phyloP scores from a whole-genome alignment of 1,284 basidiomycete genomes.

The Fomitopsis palustris region DNA sequence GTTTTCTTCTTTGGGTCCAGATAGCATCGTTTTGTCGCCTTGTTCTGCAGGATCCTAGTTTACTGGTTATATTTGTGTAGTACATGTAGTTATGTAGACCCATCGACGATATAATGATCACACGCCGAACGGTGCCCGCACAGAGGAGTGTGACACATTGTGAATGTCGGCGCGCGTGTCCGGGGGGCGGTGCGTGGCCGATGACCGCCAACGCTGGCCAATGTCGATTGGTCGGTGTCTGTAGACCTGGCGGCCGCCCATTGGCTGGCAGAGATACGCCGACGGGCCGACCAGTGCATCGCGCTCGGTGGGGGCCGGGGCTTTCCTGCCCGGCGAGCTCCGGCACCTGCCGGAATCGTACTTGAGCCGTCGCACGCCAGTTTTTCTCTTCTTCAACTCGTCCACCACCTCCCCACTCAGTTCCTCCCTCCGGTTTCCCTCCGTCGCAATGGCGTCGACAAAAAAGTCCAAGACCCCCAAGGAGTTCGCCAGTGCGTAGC shows the following conservation, averaged over 20 bases:
- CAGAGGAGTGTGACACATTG: no score
- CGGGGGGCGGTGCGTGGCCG: neutral
- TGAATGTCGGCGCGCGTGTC: neutral
- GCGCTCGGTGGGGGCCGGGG: conserved; percentile 21
- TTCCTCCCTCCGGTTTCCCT: conserved; percentile 33
- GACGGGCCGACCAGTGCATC: neutral
- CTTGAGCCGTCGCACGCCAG: conserved; percentile 24
- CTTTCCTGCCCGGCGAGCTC: conserved; percentile 11
- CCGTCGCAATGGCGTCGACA: conserved; percentile 69
- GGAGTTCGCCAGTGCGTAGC: conserved; percentile 71
- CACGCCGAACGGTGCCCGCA: neutral
- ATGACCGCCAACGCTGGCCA: neutral
- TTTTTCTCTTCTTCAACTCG: conserved; percentile 31
- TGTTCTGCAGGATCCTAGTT: neutral
- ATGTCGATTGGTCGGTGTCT: conserved; percentile 1
- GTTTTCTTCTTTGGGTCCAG: neutral
- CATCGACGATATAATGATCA: neutral
- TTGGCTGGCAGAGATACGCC: neutral
- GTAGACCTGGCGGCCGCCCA: conserved; percentile 2
- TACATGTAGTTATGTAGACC: neutral
- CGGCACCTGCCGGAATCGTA: conserved; percentile 24
- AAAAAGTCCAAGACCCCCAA: conserved; percentile 77
- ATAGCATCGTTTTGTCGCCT: neutral
- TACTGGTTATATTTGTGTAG: neutral
- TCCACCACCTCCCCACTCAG: conserved; percentile 45